phyloP scores from a whole-genome alignment of 768 basidiomycete species.

The Gelatoporia subvermispora region DNA sequence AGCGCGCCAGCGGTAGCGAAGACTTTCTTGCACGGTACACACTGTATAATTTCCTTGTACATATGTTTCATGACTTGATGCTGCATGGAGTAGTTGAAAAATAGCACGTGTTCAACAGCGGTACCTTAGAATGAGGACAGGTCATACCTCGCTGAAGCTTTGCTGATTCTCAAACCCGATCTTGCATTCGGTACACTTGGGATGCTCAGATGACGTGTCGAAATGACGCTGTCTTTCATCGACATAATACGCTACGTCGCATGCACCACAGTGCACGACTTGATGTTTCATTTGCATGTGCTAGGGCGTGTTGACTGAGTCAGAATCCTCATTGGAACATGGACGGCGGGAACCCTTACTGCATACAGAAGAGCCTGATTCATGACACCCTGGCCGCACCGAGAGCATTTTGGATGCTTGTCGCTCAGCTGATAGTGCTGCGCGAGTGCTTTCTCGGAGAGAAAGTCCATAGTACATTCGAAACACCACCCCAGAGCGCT shows the following conservation, averaged over 20 bases:
- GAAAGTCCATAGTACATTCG: not conserved
- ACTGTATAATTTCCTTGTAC: too few species aligned
- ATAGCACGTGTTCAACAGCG: not conserved
- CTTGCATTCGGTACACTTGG: constrained; percentile 9
- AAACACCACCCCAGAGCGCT: not conserved
- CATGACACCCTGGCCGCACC: not conserved
- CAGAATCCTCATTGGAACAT: too few species aligned
- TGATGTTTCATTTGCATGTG: not conserved
- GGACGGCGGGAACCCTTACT: not conserved
- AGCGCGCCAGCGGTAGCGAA: constrained; percentile 4
- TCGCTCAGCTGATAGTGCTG: not conserved
- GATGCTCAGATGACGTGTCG: constrained; percentile 8
- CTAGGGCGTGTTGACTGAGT: too few species aligned
- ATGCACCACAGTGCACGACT: not conserved
- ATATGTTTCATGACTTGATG: constrained; percentile 8
- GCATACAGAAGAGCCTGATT: not conserved
- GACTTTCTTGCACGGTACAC: constrained; percentile 8
- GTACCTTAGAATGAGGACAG: not conserved
- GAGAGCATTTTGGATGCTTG: constrained; percentile 1
- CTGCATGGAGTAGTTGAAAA: not conserved
- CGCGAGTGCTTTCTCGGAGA: not conserved
- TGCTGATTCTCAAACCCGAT: constrained; percentile 8
- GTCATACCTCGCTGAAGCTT: constrained; percentile 1
- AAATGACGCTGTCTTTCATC: constrained; percentile 10
- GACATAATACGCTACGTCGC: not conserved